These are phyloP conservation scores for Podospora conica DNA, from an alignment of 495 filamentous ascomycete species.

Conservation along the genomic window DNA sequence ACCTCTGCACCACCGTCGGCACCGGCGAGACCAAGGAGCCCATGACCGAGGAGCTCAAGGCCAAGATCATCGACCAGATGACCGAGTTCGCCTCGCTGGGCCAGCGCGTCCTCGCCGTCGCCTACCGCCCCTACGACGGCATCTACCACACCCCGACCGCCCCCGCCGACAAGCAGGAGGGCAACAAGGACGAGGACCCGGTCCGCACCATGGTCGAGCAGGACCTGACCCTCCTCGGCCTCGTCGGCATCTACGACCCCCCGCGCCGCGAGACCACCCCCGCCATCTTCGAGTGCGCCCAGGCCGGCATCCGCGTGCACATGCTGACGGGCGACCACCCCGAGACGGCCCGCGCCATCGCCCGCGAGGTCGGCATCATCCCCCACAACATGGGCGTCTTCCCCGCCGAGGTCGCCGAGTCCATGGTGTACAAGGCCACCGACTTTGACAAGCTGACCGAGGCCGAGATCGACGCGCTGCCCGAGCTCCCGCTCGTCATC, in stretches of 20 bases:
- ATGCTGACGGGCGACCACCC: constrained; percentile 80
- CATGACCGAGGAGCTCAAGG: constrained; percentile 54
- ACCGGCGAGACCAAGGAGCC: constrained; percentile 43
- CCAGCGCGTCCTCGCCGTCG: constrained; percentile 75
- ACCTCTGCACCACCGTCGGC: constrained; percentile 59
- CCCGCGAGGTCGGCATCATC: constrained; percentile 68
- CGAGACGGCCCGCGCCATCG: constrained; percentile 69
- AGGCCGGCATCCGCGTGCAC: constrained; percentile 69
- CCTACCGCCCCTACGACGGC: constrained; percentile 41
- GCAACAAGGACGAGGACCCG: constrained; percentile 21
- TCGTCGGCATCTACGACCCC: constrained; percentile 71
- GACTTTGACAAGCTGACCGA: constrained; percentile 59
- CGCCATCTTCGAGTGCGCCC: constrained; percentile 57
- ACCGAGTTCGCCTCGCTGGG: constrained; percentile 63
- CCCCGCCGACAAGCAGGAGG: constrained; percentile 6
- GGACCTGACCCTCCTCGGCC: constrained; percentile 56
- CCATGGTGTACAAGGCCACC: constrained; percentile 56
- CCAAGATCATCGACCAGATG: constrained; percentile 59
- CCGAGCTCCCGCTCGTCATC: constrained; percentile 57
- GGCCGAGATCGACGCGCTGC: constrained; percentile 51
- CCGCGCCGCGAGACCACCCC: constrained; percentile 62
- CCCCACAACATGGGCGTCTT: constrained; percentile 51
- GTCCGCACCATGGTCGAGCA: constrained; percentile 47
- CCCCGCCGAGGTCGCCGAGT: constrained; percentile 45
- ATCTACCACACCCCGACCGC: constrained; percentile 14